Percentiles rank a stretch among this genome's conserved stretches.
These are phyloP conservation scores for Chytriomyces hyalinus DNA, from an alignment of 192 early-diverging fungal genomes.

Conservation along the genomic window DNA sequence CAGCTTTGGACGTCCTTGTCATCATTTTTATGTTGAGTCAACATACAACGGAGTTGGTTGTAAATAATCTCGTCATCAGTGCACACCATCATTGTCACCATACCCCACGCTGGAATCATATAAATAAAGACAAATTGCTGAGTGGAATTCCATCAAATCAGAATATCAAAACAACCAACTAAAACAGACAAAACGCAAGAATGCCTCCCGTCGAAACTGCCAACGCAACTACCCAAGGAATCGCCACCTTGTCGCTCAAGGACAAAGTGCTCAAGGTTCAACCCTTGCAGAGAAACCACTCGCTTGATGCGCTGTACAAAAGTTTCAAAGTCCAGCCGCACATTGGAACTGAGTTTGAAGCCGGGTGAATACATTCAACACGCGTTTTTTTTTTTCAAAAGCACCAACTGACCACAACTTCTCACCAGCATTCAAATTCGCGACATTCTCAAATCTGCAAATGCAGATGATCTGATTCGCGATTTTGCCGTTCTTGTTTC, in stretches of 20 bases:
- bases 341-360: conserved; percentile 72
- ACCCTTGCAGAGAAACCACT: conserved; percentile 31
- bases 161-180: too few relatives aligned
- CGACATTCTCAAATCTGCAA: conserved; percentile 46
- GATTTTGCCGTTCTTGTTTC: conserved; percentile 67
- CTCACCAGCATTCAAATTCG: conserved; percentile 22
- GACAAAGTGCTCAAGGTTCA: neutral
- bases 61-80: too few relatives aligned
- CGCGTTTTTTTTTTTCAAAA: neutral
- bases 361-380: conserved; percentile 20
- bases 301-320: conserved; percentile 56
- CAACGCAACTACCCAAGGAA: neutral
- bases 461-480: conserved; percentile 62
- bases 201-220: neutral
- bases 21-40: too few relatives aligned
- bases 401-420: too few relatives aligned
- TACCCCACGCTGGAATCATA: too few relatives aligned
- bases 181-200: neutral
- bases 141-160: too few relatives aligned
- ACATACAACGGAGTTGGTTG: too few relatives aligned
- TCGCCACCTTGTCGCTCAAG: neutral
- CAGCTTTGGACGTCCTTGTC: too few relatives aligned
- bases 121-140: too few relatives aligned
- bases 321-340: conserved; percentile 59
- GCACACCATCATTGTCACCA: too few relatives aligned